These are phyloP conservation scores for Pleomassaria siparia DNA, from an alignment of 2,329 filamentous ascomycete species.

Conservation along the genomic window DNA sequence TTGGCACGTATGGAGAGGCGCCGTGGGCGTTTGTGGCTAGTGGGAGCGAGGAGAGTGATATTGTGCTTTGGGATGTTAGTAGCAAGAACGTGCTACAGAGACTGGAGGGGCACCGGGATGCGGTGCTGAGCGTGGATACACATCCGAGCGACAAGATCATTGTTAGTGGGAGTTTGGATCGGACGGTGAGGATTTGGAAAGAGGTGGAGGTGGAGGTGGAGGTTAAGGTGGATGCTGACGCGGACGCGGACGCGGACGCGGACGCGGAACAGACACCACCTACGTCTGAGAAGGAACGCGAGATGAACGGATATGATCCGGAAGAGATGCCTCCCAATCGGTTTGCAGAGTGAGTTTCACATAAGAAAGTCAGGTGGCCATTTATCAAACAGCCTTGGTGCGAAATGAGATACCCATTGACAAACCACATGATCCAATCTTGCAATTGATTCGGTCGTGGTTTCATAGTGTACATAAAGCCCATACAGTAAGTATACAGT, in stretches of 20 bases:
- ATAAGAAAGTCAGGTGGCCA: not conserved
- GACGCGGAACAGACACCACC: not conserved
- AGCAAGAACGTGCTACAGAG: conserved; percentile 80
- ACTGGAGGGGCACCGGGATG: conserved; percentile 57
- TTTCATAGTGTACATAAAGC: not conserved
- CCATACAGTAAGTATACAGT: conserved; percentile 4
- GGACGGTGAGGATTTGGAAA: conserved; percentile 62
- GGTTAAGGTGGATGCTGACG: no score
- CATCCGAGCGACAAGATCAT: conserved; percentile 57
- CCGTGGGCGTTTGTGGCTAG: conserved; percentile 69
- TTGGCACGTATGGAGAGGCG: conserved; percentile 55
- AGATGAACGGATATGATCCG: conserved; percentile 1
- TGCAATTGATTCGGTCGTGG: not conserved
- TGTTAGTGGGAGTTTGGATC: conserved; percentile 64
- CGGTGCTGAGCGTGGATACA: conserved; percentile 62
- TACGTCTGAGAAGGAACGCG: not conserved
- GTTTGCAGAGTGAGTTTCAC: conserved; percentile 12
- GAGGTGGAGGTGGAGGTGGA: not conserved
- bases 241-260: not conserved
- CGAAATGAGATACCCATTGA: not conserved
- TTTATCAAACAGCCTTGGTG: not conserved
- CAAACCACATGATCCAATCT: not conserved
- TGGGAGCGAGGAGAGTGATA: conserved; percentile 83
- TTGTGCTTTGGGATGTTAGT: conserved; percentile 88
- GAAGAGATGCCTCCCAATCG: conserved; percentile 20